phyloP scores from a whole-genome alignment of 2,329 filamentous ascomycete genomes.

The Ascochyta pisi region DNA sequence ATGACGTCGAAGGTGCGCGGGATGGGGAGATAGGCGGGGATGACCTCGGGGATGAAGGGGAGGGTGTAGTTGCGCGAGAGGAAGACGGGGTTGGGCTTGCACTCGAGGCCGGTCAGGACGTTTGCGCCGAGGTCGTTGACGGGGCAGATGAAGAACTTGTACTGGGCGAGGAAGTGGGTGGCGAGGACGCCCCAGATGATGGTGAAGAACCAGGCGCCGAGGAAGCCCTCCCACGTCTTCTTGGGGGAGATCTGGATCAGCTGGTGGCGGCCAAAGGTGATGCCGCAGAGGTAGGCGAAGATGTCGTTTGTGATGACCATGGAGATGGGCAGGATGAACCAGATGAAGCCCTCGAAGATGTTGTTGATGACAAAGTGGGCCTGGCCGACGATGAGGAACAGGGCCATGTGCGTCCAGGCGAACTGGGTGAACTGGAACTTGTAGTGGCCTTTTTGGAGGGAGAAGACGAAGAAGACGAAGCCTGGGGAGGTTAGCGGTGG shows the following conservation, averaged over 20 bases:
- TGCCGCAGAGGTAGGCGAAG: conserved; percentile 96
- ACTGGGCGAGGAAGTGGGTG: conserved; percentile 84
- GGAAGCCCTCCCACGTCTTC: conserved; percentile 98
- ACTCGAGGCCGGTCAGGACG: conserved; percentile 87
- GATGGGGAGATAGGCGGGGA: conserved; percentile 58
- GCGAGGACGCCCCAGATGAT: conserved; percentile 82
- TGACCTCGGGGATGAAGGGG: conserved; percentile 51
- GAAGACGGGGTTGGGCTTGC: conserved; percentile 91
- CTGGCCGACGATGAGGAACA: conserved; percentile 96
- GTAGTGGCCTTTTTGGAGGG: conserved; percentile 94
- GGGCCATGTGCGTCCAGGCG: conserved; percentile 98
- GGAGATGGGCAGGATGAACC: conserved; percentile 96
- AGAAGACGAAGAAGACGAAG: conserved; percentile 97
- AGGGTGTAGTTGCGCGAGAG: conserved; percentile 76
- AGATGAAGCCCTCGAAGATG: conserved; percentile 98
- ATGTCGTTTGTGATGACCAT: conserved; percentile 99
- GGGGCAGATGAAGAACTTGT: conserved; percentile 97
- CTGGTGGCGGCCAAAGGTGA: conserved; percentile 94
- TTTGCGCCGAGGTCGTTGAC: conserved; percentile 96
- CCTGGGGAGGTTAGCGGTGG: conserved; percentile 60
- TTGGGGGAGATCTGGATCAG: conserved; percentile 98
- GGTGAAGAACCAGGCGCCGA: conserved; percentile 96
- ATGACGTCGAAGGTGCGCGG: conserved; percentile 76
- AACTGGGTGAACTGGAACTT: conserved; percentile 99
- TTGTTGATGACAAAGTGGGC: conserved; percentile 99